Base-by-base conservation (phyloP, 225 moss, liverwort and hornwort species). In the Antitrichia curtipendula region DNA sequence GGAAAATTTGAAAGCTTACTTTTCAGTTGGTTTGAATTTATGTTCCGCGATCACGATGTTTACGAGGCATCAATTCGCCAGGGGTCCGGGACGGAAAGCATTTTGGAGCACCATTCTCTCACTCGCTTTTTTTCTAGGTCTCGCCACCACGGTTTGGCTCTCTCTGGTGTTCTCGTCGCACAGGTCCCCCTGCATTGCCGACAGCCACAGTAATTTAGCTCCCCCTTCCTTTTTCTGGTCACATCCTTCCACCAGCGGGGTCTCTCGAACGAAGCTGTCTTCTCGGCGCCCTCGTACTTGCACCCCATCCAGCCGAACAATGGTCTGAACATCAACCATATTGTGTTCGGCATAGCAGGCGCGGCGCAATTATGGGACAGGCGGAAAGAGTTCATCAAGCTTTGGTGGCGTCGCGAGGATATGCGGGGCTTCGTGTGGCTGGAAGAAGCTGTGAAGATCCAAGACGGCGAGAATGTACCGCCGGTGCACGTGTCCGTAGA, bases 341-440 rank as follows among this genome's bases (percentile, higher is more conserved):
- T 98, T 64, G 95, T 98, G 63, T 98, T 98, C 84, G 98, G 97
- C 85, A 98, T 98, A 72, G 98, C 97, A 14, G 98, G 97, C 87
- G 95, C 97, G n/a, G 94, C 97, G 13, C 95, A 98, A 86, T 91
- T 98, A 36, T 98, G 98, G 98, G 88, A 95, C 64, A 90, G 89
- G 73, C 92, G 98, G 50, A 96, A 96, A 86, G 98, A 98, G 94
- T 95, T 95, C 66, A 91, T 98, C 29, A 97, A 95, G 90, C 93
- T 97, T 16, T 98, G 98, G 98, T 98, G 98, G 98, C 93, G 96
- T 47, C 91, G 91, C 43, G 91, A 90, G 87, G 94, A 97, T 69
- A 97, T 98, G 98, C 97, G 98, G 22, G 98, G 98, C 13, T 98
- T 95, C 58, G 98, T 98, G 72, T 98, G 98, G 97, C 82, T 97